phyloP scores from a whole-genome alignment of 257 asterid species.

The Ocimum tenuiflorum region DNA sequence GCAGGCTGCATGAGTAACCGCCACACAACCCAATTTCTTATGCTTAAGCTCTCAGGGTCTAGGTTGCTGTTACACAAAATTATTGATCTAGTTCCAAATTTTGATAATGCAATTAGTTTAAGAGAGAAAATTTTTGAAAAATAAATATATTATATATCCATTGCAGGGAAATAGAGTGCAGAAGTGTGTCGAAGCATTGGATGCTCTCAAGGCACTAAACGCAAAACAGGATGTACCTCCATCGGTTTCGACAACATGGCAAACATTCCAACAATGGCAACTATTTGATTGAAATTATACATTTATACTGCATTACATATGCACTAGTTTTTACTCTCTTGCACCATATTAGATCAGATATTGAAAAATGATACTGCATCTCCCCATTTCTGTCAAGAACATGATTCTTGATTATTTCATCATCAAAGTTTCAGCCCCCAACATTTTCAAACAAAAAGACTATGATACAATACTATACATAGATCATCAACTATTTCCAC shows the following conservation, averaged over 20 bases:
- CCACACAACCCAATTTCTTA: too few species aligned
- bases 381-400: too few species aligned
- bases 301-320: too few species aligned
- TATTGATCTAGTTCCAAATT: too few species aligned
- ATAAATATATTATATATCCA: neutral
- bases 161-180: constrained; percentile 53
- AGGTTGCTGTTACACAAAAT: too few species aligned
- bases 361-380: too few species aligned
- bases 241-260: constrained; percentile 37
- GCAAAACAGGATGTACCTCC: constrained; percentile 29
- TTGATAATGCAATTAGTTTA: neutral
- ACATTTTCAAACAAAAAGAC: neutral
- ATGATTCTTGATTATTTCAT: too few species aligned
- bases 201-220: constrained; percentile 45
- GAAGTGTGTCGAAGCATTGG: constrained; percentile 58
- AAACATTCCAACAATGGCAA: constrained; percentile 49
- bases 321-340: neutral
- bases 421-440: too few species aligned
- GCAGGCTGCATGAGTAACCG: too few species aligned
- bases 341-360: too few species aligned
- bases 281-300: constrained; percentile 39
- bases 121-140: neutral
- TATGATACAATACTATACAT: constrained; percentile 7
- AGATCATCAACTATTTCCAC: constrained; percentile 15
- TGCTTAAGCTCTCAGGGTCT: too few species aligned